Percentiles rank a stretch among this genome's conserved stretches.
phyloP scores from a whole-genome alignment of 805 yeast genomes.

The Kodamaea kakaduensis region DNA sequence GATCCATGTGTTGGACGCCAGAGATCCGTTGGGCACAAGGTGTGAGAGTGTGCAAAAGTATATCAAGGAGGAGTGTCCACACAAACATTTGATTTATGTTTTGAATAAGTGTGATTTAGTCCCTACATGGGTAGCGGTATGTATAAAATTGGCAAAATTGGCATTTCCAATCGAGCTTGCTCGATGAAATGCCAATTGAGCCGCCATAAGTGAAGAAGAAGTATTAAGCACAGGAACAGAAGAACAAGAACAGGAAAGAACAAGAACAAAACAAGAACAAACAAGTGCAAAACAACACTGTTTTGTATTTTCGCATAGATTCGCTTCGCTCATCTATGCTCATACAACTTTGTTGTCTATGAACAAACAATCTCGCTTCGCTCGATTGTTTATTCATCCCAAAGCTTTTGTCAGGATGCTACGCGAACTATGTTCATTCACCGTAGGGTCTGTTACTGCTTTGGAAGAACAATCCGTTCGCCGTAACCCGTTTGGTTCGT shows the following conservation, averaged over 20 bases:
- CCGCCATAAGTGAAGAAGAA: too few relatives aligned
- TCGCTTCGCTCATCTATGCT: too few relatives aligned
- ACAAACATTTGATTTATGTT: constrained; percentile 91
- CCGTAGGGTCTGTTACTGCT: constrained; percentile 89
- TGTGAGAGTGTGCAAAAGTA: constrained; percentile 92
- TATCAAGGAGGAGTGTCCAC: constrained; percentile 90
- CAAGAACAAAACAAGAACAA: too few relatives aligned
- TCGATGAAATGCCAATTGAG: too few relatives aligned
- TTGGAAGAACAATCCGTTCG: constrained; percentile 81
- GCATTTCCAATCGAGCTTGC: constrained; percentile 7
- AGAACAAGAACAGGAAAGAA: too few relatives aligned
- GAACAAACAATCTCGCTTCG: too few relatives aligned
- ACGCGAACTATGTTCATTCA: constrained; percentile 27
- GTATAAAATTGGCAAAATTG: too few relatives aligned
- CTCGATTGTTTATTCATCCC: too few relatives aligned
- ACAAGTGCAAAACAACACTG: too few relatives aligned
- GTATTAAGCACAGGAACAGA: too few relatives aligned
- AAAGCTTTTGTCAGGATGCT: constrained; percentile 81
- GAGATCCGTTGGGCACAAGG: constrained; percentile 96
- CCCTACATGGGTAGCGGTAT: constrained; percentile 99
- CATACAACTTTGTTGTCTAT: too few relatives aligned
- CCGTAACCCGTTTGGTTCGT: constrained; percentile 37
- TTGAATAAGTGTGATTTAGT: constrained; percentile 96
- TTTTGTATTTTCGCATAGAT: too few relatives aligned
- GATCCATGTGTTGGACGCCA: constrained; percentile 92